Percentiles rank a stretch among this genome's conserved stretches.
Conservation (phyloP, 495 filamentous ascomycete species). For the Penicillium coffeae region DNA sequence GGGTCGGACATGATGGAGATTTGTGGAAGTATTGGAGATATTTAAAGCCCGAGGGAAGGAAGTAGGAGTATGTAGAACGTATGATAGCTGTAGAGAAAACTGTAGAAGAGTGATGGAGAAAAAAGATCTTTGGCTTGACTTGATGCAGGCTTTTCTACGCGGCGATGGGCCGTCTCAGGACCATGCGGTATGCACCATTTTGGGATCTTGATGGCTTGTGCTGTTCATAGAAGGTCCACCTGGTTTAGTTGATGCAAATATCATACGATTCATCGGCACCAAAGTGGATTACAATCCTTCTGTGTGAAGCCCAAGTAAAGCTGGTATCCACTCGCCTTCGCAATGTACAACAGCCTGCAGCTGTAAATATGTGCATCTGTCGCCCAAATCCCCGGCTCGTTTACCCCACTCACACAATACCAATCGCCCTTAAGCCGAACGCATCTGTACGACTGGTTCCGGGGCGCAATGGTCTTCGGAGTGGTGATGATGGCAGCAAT, state of each 20-base stretch:
- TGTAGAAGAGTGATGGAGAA: slow-evolving; percentile 2
- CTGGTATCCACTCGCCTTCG: slow-evolving; percentile 1
- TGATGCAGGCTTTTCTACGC: slow-evolving; percentile 6
- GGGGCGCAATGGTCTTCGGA: slow-evolving; percentile 17
- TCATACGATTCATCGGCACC: slow-evolving; percentile 8
- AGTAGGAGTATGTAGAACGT: not conserved
- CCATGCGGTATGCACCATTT: slow-evolving; percentile 3
- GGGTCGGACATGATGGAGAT: slow-evolving; percentile 7
- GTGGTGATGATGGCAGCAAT: slow-evolving; percentile 27
- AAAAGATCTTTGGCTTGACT: not conserved
- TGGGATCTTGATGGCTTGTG: not conserved
- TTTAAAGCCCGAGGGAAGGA: not conserved
- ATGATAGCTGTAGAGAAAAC: slow-evolving; percentile 1
- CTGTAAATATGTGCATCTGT: not conserved
- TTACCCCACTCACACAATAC: not conserved
- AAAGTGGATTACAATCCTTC: not conserved
- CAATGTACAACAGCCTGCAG: slow-evolving; percentile 2
- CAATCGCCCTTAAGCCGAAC: not conserved
- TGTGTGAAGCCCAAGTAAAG: slow-evolving; percentile 1
- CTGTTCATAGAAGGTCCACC: slow-evolving; percentile 1
- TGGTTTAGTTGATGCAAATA: not conserved
- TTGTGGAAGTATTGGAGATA: not conserved
- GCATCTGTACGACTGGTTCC: not conserved
- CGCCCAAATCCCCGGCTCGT: not conserved
- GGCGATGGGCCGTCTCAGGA: not conserved